These are phyloP conservation scores for Pythium phragmiticola DNA, from an alignment of 352 stramenopile genomes.

Conservation along the genomic window DNA sequence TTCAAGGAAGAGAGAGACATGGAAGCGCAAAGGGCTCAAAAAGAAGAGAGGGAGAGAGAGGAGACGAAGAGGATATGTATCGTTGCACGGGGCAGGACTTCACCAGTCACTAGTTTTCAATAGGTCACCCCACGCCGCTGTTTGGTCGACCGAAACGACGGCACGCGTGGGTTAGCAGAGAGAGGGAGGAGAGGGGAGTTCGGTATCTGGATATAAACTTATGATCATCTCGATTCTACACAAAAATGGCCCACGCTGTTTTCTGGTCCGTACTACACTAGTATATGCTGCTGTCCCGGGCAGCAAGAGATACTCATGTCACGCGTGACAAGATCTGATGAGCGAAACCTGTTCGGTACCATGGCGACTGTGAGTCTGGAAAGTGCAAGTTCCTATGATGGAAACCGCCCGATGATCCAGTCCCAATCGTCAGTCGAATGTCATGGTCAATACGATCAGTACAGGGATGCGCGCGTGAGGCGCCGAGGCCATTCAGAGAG, in stretches of 20 bases:
- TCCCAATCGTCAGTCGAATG: no score
- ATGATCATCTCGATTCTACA: constrained; percentile 28
- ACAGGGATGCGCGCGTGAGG: no score
- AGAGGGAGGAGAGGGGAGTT: constrained; percentile 28
- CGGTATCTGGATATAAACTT: constrained; percentile 31
- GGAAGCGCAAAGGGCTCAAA: not conserved
- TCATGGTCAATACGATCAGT: no score
- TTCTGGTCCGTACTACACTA: not conserved
- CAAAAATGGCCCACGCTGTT: not conserved
- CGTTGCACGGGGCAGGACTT: constrained; percentile 26
- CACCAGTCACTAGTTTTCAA: constrained; percentile 31
- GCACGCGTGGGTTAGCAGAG: constrained; percentile 22
- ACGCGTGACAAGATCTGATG: constrained; percentile 1
- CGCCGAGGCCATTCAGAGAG: no score
- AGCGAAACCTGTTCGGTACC: no score
- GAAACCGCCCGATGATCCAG: no score
- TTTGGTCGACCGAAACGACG: constrained; percentile 20
- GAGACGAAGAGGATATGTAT: constrained; percentile 37
- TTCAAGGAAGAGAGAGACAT: constrained; percentile 4
- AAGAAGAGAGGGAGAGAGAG: constrained; percentile 27
- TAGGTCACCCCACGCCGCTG: constrained; percentile 22
- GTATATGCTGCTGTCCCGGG: not conserved
- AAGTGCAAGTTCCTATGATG: no score
- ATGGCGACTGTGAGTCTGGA: no score
- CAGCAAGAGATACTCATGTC: not conserved